Evolutionary conservation across 73 alveolate genomes (phyloP).

Genomic region (Paramecium primaurelia): DNA sequence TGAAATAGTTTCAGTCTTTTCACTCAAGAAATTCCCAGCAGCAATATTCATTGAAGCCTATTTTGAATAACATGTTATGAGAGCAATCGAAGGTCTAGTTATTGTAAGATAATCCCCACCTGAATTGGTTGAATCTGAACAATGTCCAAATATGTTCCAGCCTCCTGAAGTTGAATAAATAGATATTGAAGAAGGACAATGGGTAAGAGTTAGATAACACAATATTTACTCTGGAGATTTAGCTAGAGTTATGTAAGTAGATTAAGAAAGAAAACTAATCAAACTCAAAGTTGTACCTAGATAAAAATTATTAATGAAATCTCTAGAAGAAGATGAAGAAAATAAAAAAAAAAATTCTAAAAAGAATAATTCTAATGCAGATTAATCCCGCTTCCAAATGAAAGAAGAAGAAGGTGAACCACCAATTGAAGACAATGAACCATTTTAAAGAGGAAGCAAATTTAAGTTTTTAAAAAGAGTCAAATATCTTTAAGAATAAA

Average conservation of each 20-base stretch:
- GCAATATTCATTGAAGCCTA: conserved; percentile 4
- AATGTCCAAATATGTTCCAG: not conserved
- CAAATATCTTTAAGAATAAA: not conserved
- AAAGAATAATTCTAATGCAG: not conserved
- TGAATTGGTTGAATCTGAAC: not conserved
- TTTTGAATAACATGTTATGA: conserved; percentile 17
- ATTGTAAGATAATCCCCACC: not conserved
- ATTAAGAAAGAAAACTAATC: not conserved
- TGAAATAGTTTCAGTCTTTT: not conserved
- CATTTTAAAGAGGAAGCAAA: not conserved
- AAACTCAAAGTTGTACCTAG: not conserved
- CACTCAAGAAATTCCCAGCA: conserved; percentile 30
- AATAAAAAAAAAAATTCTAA: not conserved
- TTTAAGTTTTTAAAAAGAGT: not conserved
- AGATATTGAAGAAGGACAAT: not conserved
- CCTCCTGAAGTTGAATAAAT: not conserved
- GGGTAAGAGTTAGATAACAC: conserved; percentile 32
- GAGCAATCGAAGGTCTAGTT: not conserved
- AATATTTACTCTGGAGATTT: conserved; percentile 2
- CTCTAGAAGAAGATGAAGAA: not conserved
- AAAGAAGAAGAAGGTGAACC: conserved; percentile 5
- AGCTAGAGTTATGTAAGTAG: conserved; percentile 30
- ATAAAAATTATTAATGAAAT: not conserved
- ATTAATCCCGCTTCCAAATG: conserved; percentile 5
- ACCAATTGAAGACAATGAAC: not conserved